Evolutionary conservation across 768 basidiomycete species (phyloP).

Genomic region (Saitozyma podzolica): DNA sequence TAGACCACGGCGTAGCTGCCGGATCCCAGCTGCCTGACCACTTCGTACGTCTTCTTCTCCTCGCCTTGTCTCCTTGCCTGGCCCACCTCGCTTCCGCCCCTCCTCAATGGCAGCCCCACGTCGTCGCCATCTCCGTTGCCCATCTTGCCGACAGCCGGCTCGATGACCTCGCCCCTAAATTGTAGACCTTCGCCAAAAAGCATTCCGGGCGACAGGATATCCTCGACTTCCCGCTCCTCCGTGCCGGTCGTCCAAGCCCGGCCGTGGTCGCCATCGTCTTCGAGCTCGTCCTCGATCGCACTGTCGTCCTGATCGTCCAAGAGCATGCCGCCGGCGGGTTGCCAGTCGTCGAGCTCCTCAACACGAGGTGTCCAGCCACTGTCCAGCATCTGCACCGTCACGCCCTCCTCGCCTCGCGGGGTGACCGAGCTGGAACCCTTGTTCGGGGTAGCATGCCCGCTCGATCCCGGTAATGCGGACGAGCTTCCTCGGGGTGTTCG

Average conservation of each 20-base stretch:
- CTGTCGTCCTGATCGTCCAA: constrained; percentile 20
- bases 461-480: constrained; percentile 24
- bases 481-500: constrained; percentile 37
- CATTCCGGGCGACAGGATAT: constrained; percentile 41
- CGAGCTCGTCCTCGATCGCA: neutral
- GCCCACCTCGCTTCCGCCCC: constrained; percentile 40
- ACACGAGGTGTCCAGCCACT: constrained; percentile 5
- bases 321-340: constrained; percentile 42
- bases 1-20: constrained; percentile 95
- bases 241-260: constrained; percentile 21
- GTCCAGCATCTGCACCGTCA: constrained; percentile 34
- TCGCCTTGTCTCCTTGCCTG: constrained; percentile 14
- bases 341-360: constrained; percentile 41
- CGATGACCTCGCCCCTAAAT: constrained; percentile 47
- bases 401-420: constrained; percentile 19
- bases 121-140: constrained; percentile 20
- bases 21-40: constrained; percentile 79
- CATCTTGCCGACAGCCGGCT: constrained; percentile 39
- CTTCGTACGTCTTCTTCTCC: constrained; percentile 62
- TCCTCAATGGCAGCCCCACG: constrained; percentile 27
- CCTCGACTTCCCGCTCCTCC: constrained; percentile 28
- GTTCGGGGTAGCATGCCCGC: constrained; percentile 37
- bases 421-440: constrained; percentile 19
- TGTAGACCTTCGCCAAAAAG: constrained; percentile 48
- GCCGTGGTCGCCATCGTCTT: constrained; percentile 19